Evolutionary conservation across 176 grass and related monocot genomes (phyloP), one percentile per base, ranked within the genome.

Genomic region (Rhynchospora breviuscula): DNA sequence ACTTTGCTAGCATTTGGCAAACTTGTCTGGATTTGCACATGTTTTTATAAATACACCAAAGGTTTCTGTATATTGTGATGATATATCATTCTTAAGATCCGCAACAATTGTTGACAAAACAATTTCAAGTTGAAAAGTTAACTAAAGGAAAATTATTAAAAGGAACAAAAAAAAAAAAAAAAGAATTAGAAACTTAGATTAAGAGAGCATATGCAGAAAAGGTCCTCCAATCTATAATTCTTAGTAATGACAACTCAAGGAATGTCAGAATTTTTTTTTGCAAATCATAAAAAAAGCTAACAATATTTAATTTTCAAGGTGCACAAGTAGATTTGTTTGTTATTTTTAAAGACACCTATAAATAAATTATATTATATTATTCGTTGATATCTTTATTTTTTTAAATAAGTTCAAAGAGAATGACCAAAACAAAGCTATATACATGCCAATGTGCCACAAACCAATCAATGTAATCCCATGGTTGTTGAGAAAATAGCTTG

Each of bases 381-480:
- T 44, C 14, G 13, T 12, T 59, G n/a, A 59, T 35, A 33, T 67
- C 15, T 40, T 40, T 40, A 40, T 40, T 40, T 40, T 40, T 40
- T 40, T 2, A 40, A 56, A 57, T 78, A 56, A 78, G 56, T 57
- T 22, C 7, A 57, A 78, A 78, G 5, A 78, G 49, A 57, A 31
- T 5, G 54, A 53, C 21, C 22, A 78, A 77, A 49, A 72, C 43
- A 33, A 57, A 57, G 43, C 43, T 4, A 46, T 11, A 47, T 81
- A 11, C 59, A 60, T 21, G 21, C 64, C 22, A 47, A 83, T 52
- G 15, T 86, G 95, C 95, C 91, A 69, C 86, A 95, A 15, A 98
- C 72, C 18, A 90, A 95, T 8, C 90, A 93, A 3, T 91, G 90
- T 0, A 90, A 93, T 10, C 95, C 95, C 9, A 95, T 91, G 17